Percentiles rank a stretch among this genome's conserved stretches.
Conservation (phyloP, 371 early-diverging fungal species). For the Phascolomyces articulosus region DNA sequence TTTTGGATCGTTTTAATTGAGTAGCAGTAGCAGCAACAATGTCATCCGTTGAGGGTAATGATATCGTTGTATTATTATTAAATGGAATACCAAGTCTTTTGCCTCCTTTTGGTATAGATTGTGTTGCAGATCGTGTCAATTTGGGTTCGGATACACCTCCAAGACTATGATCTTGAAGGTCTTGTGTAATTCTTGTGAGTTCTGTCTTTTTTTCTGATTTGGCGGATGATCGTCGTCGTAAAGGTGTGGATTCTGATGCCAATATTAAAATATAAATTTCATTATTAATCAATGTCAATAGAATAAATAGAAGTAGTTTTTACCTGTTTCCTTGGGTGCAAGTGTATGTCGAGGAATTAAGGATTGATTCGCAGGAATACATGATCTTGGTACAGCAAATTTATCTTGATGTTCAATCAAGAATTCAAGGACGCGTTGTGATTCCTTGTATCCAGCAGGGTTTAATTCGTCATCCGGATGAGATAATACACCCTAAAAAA, state of each 20-base stretch:
- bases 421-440: slow-evolving; percentile 60
- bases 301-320: not conserved
- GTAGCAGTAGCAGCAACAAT: too few species aligned
- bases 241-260: not conserved
- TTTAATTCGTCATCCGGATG: slow-evolving; percentile 61
- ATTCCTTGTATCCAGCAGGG: slow-evolving; percentile 63
- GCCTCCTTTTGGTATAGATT: slow-evolving; percentile 4
- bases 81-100: not conserved
- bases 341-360: slow-evolving; percentile 8
- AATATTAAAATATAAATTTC: too few species aligned
- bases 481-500: slow-evolving; percentile 45
- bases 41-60: not conserved
- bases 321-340: slow-evolving; percentile 5
- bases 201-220: not conserved
- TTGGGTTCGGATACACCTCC: slow-evolving; percentile 6
- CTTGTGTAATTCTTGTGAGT: not conserved
- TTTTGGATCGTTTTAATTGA: slow-evolving; percentile 20
- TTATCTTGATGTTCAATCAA: slow-evolving; percentile 52
- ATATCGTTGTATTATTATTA: not conserved
- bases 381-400: slow-evolving; percentile 29
- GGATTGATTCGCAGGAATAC: slow-evolving; percentile 10
- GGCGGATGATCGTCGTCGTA: not conserved
- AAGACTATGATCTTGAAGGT: slow-evolving; percentile 2
- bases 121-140: slow-evolving; percentile 4
- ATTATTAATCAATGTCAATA: not conserved